Conservation (phyloP, 2,329 filamentous ascomycete species). For the Claviceps purpurea region DNA sequence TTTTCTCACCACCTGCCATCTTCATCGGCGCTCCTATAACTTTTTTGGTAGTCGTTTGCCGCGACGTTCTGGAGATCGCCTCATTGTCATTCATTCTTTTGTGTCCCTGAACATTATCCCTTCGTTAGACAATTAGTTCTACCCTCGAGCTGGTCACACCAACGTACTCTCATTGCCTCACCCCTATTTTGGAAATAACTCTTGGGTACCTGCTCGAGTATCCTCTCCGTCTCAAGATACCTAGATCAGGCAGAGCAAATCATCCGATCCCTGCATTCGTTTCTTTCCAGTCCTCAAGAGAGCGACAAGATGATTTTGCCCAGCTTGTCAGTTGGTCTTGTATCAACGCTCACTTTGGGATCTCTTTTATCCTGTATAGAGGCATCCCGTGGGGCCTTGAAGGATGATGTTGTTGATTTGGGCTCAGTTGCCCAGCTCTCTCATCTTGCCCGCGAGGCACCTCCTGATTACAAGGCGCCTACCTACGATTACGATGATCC, state of each 20-base stretch:
- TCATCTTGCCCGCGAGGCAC: constrained; percentile 3
- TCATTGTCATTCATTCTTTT: constrained; percentile 5
- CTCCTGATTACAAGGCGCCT: constrained; percentile 8
- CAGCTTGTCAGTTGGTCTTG: neutral
- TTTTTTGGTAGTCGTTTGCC: neutral
- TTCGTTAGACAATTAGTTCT: neutral
- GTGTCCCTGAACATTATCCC: constrained; percentile 1
- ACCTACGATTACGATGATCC: constrained; percentile 8
- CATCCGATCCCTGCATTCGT: neutral
- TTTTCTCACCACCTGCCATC: neutral
- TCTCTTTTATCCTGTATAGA: constrained; percentile 5
- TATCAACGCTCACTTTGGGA: neutral
- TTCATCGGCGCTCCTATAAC: neutral
- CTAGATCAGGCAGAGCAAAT: neutral
- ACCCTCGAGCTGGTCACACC: neutral
- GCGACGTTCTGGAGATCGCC: constrained; percentile 1
- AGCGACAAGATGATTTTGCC: neutral
- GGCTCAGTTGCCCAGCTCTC: neutral
- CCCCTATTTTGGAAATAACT: neutral
- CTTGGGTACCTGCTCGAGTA: constrained; percentile 1
- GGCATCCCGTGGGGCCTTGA: neutral
- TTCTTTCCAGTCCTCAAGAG: neutral
- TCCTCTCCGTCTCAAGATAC: neutral
- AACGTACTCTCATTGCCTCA: neutral
- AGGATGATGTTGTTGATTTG: neutral